Evolutionary conservation across 2,329 filamentous ascomycete genomes (phyloP).

Genomic region (Colletotrichum orbiculare): DNA sequence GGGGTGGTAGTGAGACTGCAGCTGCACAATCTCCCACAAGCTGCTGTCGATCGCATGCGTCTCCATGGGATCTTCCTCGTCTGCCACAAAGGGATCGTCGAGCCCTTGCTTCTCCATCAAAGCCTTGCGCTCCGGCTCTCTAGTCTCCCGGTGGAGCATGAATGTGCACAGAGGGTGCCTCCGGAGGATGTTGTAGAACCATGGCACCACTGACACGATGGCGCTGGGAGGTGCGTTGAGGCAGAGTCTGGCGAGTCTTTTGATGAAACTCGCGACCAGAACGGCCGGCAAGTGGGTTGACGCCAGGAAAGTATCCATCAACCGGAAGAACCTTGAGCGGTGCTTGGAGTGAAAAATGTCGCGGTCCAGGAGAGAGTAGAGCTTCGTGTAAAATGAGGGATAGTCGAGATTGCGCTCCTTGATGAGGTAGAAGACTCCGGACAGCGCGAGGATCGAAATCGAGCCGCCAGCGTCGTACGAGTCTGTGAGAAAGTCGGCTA

Average conservation of each 20-base stretch:
- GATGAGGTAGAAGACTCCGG: slow-evolving; percentile 95
- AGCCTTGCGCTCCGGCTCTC: slow-evolving; percentile 67
- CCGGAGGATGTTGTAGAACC: slow-evolving; percentile 95
- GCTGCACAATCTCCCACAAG: slow-evolving; percentile 92
- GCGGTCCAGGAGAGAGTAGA: slow-evolving; percentile 91
- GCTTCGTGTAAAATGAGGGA: slow-evolving; percentile 90
- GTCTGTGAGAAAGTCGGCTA: slow-evolving; percentile 97
- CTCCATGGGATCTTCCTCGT: slow-evolving; percentile 84
- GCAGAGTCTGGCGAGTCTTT: slow-evolving; percentile 85
- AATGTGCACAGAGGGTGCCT: slow-evolving; percentile 91
- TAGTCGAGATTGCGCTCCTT: slow-evolving; percentile 95
- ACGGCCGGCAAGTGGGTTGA: slow-evolving; percentile 93
- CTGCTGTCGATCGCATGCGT: slow-evolving; percentile 91
- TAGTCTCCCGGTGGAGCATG: slow-evolving; percentile 87
- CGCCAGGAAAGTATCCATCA: slow-evolving; percentile 88
- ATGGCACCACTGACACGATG: slow-evolving; percentile 89
- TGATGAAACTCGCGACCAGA: slow-evolving; percentile 95
- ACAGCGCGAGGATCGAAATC: slow-evolving; percentile 87
- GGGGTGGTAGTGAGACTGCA: slow-evolving; percentile 95
- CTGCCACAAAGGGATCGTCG: slow-evolving; percentile 79
- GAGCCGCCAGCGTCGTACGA: slow-evolving; percentile 90
- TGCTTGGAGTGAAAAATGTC: slow-evolving; percentile 93
- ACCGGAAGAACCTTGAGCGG: slow-evolving; percentile 90
- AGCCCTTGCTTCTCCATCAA: slow-evolving; percentile 69
- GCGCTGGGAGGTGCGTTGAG: slow-evolving; percentile 91